Conservation (phyloP, 2,329 filamentous ascomycete species). For the Ophiosphaerella herpotricha region DNA sequence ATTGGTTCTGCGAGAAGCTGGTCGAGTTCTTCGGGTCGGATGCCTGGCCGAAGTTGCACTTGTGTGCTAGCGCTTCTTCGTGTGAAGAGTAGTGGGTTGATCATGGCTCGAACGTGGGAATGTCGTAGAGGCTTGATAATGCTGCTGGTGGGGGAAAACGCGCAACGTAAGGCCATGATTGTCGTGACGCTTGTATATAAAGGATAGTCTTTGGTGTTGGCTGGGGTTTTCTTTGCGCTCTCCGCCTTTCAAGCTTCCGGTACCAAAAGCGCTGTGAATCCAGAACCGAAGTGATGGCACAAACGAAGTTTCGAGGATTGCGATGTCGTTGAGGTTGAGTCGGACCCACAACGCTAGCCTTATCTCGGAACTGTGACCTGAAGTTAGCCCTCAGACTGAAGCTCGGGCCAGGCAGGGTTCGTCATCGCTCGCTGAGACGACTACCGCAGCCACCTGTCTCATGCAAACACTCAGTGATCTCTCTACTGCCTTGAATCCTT, state of each 20-base stretch:
- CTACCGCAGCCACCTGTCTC: conserved; percentile 42
- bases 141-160: conserved; percentile 8
- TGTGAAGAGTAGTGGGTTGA: not conserved
- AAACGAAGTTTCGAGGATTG: conserved; percentile 6
- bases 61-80: not conserved
- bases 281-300: not conserved
- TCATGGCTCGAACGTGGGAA: not conserved
- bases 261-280: too few species aligned
- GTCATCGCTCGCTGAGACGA: conserved; percentile 38
- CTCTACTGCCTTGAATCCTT: conserved; percentile 10
- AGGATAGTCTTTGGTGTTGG: too few species aligned
- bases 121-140: conserved; percentile 2
- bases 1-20: conserved; percentile 67
- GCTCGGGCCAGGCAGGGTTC: conserved; percentile 32
- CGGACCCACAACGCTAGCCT: conserved; percentile 19
- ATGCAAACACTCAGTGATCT: conserved; percentile 20
- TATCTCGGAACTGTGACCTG: conserved; percentile 16
- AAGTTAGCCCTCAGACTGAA: conserved; percentile 22
- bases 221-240: too few species aligned
- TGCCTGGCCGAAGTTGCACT: conserved; percentile 10
- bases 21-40: conserved; percentile 39
- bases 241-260: too few species aligned
- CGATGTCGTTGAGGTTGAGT: conserved; percentile 27
- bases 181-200: not conserved
- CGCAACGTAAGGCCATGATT: conserved; percentile 20